Base-by-base conservation (phyloP, 2,329 filamentous ascomycete species). In the Penicillium occitanis region DNA sequence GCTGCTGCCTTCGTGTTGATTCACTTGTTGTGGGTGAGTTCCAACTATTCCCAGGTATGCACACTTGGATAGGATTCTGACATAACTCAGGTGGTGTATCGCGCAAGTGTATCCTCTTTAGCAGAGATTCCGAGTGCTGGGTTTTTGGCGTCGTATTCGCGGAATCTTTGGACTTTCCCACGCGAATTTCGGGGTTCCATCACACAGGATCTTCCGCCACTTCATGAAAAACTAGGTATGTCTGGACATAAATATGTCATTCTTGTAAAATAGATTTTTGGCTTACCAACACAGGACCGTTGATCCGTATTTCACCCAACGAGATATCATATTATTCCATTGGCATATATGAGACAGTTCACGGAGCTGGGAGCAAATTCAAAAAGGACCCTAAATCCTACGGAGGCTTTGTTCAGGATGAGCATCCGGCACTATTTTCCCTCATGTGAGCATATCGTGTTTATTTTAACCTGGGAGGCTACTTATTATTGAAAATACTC, bases 261-360 rank as follows among this genome's bases (percentile, higher is more conserved):
- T 19, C 19, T 19, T 19, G 19, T 19, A 19, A 19, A 19, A 19
- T 19, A 19, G 1, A 19, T 19, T 19, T 19, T 19, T 19, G 19
- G 19, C 19, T 19, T 19, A 19, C 19, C 19, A 19, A 19, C 19
- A 19, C 19, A 35, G 61, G 61, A 19, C 50, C 61, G 10, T 17
- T 63, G 10, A 30, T 63, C 4, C 25, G 61, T 30, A 63, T 44
- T 25, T 22, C 19, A 14, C 61, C 50, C 2, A 63, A 30, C 25
- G 19, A 63, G 13, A 30, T 63, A 42, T 63, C 61, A 14, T 63
- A 44, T 14, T 63, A 63, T 30, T 63, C 50, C 13, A 10, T 63
- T 6, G 25, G 30, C 5, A 57, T 33, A 5, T 63, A 63, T 42
- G 30, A 63, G 33, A 30, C 35, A 11, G 37, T 63, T 2, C 61